These are phyloP conservation scores for Colletotrichum higginsianum DNA, from an alignment of 2,329 filamentous ascomycete species.

Conservation along the genomic window DNA sequence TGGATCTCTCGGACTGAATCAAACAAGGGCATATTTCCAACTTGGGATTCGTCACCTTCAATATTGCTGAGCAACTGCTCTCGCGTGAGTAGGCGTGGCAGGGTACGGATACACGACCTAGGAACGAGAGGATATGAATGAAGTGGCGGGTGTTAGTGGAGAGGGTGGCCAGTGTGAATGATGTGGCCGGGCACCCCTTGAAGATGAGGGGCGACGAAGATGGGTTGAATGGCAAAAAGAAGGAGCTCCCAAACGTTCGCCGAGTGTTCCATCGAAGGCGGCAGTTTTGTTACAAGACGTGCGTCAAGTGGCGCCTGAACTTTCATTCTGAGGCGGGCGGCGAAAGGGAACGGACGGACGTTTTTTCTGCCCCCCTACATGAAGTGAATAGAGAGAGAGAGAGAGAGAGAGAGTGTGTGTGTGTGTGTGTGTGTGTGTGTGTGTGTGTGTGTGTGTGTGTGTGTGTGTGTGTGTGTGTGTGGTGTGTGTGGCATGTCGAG, in stretches of 20 bases:
- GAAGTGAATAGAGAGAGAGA: conserved; percentile 2
- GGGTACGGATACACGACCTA: background rate
- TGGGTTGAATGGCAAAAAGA: conserved; percentile 31
- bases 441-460: conserved; percentile 11
- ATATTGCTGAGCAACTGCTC: conserved; percentile 12
- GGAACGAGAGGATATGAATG: background rate
- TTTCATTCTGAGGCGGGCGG: conserved; percentile 36
- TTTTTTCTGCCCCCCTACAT: background rate
- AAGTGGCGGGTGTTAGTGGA: conserved; percentile 6
- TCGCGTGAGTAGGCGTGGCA: background rate
- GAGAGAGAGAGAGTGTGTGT: background rate
- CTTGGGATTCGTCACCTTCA: conserved; percentile 25
- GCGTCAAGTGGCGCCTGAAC: conserved; percentile 55
- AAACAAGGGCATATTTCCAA: background rate
- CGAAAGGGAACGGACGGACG: conserved; percentile 22
- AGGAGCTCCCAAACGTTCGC: conserved; percentile 46
- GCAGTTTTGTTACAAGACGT: conserved; percentile 53
- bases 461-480: background rate
- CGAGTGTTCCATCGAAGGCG: conserved; percentile 49
- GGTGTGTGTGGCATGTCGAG: background rate
- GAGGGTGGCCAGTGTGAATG: conserved; percentile 9
- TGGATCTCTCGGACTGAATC: conserved; percentile 17
- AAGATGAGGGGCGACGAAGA: conserved; percentile 6
- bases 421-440: background rate
- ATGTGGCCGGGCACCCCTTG: conserved; percentile 24